phyloP scores from a whole-genome alignment of 2,329 filamentous ascomycete species.

The Cercospora beticola region DNA sequence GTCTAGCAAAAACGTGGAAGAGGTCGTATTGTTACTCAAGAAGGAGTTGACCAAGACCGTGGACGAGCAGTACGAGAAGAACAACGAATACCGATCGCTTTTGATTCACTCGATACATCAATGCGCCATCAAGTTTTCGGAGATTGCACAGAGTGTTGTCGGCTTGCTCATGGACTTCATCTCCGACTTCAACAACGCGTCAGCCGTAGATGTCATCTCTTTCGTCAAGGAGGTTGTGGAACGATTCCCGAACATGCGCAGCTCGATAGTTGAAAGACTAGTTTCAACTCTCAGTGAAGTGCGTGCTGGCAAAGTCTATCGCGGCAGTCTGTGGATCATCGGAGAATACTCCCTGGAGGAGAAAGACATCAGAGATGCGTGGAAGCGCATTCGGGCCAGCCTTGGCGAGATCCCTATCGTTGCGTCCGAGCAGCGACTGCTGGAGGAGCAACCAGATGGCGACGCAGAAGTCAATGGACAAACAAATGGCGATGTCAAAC shows the following conservation, averaged over 20 bases:
- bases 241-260: slow-evolving; percentile 87
- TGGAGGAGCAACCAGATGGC: slow-evolving; percentile 77
- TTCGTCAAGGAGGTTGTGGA: slow-evolving; percentile 99
- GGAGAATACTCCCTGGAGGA: slow-evolving; percentile 95
- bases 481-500: slow-evolving; percentile 76
- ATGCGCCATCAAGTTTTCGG: slow-evolving; percentile 98
- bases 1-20: slow-evolving; percentile 97
- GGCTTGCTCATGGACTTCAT: slow-evolving; percentile 99
- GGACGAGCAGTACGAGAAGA: slow-evolving; percentile 98
- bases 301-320: slow-evolving; percentile 93
- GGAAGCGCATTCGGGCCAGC: slow-evolving; percentile 92
- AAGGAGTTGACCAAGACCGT: slow-evolving; percentile 98
- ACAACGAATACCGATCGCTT: slow-evolving; percentile 88
- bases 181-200: slow-evolving; percentile 94
- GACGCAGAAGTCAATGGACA: slow-evolving; percentile 63
- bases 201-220: slow-evolving; percentile 94
- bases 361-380: slow-evolving; percentile 90
- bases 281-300: slow-evolving; percentile 91
- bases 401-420: slow-evolving; percentile 96
- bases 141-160: slow-evolving; percentile 94
- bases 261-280: slow-evolving; percentile 81
- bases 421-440: slow-evolving; percentile 84
- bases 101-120: slow-evolving; percentile 97
- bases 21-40: slow-evolving; percentile 92
- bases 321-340: slow-evolving; percentile 94